These are phyloP conservation scores for Brassica nigra DNA, from an alignment of 345 rosid species.

Conservation along the genomic window DNA sequence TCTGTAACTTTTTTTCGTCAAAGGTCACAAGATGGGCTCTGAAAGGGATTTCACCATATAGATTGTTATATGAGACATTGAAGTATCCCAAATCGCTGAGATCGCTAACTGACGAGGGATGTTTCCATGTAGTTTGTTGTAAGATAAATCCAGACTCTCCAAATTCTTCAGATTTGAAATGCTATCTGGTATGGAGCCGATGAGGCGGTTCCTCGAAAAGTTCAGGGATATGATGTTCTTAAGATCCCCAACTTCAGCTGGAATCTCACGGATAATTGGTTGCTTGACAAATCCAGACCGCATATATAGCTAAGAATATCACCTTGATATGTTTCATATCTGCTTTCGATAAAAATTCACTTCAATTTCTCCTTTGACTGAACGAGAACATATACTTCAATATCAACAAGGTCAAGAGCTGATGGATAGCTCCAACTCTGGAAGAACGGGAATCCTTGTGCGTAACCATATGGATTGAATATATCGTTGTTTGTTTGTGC, in stretches of 20 bases:
- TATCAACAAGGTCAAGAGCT: not conserved
- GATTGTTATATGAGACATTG: too few relatives aligned
- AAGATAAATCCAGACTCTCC: too few relatives aligned
- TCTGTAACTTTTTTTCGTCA: not conserved
- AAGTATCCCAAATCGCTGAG: too few relatives aligned
- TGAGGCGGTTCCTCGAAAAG: conserved; percentile 56
- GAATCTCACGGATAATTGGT: conserved; percentile 53
- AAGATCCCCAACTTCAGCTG: conserved; percentile 52
- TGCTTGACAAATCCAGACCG: conserved; percentile 60
- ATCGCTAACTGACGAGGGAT: too few relatives aligned
- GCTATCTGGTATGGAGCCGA: conserved; percentile 58
- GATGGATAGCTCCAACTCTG: conserved; percentile 18
- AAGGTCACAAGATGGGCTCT: conserved; percentile 26
- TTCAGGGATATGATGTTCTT: conserved; percentile 48
- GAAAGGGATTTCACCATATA: conserved; percentile 63
- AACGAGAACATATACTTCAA: too few relatives aligned
- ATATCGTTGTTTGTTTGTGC: too few relatives aligned
- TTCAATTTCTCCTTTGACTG: too few relatives aligned
- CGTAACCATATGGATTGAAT: too few relatives aligned
- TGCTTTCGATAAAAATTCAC: conserved; percentile 27
- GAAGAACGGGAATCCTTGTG: too few relatives aligned
- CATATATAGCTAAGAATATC: conserved; percentile 42
- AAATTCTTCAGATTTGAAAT: conserved; percentile 52
- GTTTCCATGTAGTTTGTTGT: too few relatives aligned
- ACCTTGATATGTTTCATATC: conserved; percentile 29